Conservation (phyloP, 2,329 filamentous ascomycete species). For the Xylaria sp. region DNA sequence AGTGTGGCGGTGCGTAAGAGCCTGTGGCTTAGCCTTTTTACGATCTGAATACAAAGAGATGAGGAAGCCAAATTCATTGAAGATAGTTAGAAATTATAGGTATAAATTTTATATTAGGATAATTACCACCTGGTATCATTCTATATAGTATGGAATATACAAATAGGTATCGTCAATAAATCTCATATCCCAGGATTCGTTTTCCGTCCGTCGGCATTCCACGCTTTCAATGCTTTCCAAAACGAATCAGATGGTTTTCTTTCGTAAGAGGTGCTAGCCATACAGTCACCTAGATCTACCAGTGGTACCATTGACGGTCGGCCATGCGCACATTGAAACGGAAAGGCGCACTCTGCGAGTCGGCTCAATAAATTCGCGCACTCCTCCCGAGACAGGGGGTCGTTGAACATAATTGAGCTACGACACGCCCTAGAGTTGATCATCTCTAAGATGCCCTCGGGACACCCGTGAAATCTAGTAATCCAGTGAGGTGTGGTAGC, state of each 20-base stretch:
- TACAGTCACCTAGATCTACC: constrained; percentile 59
- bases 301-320: constrained; percentile 73
- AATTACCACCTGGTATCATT: constrained; percentile 11
- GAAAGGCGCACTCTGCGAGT: constrained; percentile 74
- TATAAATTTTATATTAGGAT: background rate
- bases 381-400: constrained; percentile 67
- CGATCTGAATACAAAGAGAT: background rate
- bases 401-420: constrained; percentile 90
- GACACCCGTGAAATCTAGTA: constrained; percentile 73
- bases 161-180: background rate
- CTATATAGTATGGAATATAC: constrained; percentile 4
- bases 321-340: constrained; percentile 87
- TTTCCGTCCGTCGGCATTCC: constrained; percentile 33
- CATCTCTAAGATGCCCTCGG: constrained; percentile 78
- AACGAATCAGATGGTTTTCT: constrained; percentile 35
- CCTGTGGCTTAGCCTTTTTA: constrained; percentile 4
- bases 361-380: constrained; percentile 68
- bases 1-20: constrained; percentile 23
- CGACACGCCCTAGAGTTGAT: constrained; percentile 81
- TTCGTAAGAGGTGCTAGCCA: constrained; percentile 17
- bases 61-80: no score
- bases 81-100: background rate
- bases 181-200: background rate
- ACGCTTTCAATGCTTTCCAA: constrained; percentile 43
- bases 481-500: constrained; percentile 61